These are phyloP conservation scores for Rhizopogon roseolus DNA, from an alignment of 768 basidiomycete species.

Conservation along the genomic window DNA sequence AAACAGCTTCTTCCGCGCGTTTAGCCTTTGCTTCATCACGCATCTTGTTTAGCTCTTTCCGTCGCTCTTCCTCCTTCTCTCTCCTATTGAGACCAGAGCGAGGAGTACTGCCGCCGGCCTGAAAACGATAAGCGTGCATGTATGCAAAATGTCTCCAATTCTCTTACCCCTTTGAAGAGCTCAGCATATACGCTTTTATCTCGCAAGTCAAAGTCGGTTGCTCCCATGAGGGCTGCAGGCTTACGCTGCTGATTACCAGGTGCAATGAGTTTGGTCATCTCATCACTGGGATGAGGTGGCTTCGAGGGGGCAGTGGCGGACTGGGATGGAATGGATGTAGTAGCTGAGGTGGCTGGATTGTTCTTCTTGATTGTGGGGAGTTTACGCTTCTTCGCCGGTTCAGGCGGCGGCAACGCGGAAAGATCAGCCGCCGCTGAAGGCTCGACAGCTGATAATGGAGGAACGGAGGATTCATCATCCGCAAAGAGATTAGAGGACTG, in stretches of 20 bases:
- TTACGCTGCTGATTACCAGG: slow-evolving; percentile 28
- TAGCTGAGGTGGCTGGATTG: slow-evolving; percentile 32
- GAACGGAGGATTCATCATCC: slow-evolving; percentile 24
- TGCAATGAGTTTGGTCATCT: slow-evolving; percentile 20
- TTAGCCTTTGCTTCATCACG: slow-evolving; percentile 63
- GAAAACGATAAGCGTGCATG: neutral
- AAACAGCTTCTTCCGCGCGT: slow-evolving; percentile 50
- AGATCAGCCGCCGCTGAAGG: slow-evolving; percentile 18
- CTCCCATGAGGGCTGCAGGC: slow-evolving; percentile 39
- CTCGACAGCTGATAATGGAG: neutral
- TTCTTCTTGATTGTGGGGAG: slow-evolving; percentile 67
- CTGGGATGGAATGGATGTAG: slow-evolving; percentile 16
- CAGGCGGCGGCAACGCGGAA: slow-evolving; percentile 17
- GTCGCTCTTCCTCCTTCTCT: slow-evolving; percentile 58
- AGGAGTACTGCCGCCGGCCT: slow-evolving; percentile 42
- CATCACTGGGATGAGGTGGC: slow-evolving; percentile 13
- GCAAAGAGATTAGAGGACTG: slow-evolving; percentile 21
- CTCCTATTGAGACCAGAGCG: slow-evolving; percentile 38
- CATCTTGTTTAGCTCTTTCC: slow-evolving; percentile 63
- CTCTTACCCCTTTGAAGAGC: slow-evolving; percentile 53
- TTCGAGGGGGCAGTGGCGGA: slow-evolving; percentile 22
- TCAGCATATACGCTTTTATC: slow-evolving; percentile 58
- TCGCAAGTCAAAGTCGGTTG: slow-evolving; percentile 59
- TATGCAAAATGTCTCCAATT: neutral
- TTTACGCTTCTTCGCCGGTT: slow-evolving; percentile 50